phyloP scores from a whole-genome alignment of 1,284 basidiomycete genomes.

The Cryptococcus sp. region DNA sequence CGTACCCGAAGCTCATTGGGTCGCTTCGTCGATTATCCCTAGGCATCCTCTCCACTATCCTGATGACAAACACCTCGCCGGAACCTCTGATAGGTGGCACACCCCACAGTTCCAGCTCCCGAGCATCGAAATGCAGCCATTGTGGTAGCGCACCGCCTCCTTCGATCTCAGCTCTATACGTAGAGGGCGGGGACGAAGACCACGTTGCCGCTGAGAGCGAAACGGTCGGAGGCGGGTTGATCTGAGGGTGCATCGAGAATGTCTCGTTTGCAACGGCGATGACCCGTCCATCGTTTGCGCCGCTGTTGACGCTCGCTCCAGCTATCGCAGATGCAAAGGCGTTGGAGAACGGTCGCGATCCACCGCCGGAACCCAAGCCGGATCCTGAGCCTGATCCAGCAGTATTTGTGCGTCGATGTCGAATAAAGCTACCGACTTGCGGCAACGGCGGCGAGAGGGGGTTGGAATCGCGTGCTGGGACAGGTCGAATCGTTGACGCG shows the following conservation, averaged over 20 bases:
- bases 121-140: constrained; percentile 51
- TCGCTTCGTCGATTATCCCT: constrained; percentile 41
- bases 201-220: constrained; percentile 48
- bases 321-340: not conserved
- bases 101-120: constrained; percentile 50
- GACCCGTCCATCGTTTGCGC: constrained; percentile 38
- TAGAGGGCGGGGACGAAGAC: constrained; percentile 46
- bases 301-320: not conserved
- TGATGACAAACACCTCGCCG: constrained; percentile 34
- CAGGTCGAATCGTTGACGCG: constrained; percentile 38
- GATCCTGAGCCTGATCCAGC: constrained; percentile 11
- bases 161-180: constrained; percentile 44
- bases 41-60: constrained; percentile 44
- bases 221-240: constrained; percentile 48
- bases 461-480: constrained; percentile 26
- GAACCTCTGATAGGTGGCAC: constrained; percentile 36
- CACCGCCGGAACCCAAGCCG: constrained; percentile 3
- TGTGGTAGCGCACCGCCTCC: constrained; percentile 37
- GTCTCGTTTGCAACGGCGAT: constrained; percentile 46
- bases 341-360: constrained; percentile 13
- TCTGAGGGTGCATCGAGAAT: constrained; percentile 49
- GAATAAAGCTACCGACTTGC: constrained; percentile 41
- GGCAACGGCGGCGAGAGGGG: constrained; percentile 48
- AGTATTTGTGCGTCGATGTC: constrained; percentile 26
- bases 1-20: constrained; percentile 42